phyloP scores from a whole-genome alignment of 495 filamentous ascomycete species.

The Podospora appendiculata region DNA sequence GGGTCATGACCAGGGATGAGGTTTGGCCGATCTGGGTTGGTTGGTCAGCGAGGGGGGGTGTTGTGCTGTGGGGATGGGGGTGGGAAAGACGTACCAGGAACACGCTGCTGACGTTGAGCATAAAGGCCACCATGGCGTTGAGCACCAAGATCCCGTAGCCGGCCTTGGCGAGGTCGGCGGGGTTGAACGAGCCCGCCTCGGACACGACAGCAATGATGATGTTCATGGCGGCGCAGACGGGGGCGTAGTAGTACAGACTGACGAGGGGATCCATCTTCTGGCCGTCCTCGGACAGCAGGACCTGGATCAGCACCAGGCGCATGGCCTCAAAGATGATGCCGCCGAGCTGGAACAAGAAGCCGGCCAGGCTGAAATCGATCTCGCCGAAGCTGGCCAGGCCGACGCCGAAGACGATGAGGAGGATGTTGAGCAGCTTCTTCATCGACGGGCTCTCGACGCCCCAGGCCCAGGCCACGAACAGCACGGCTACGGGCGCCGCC shows the following conservation, averaged over 20 bases:
- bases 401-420: conserved; percentile 67
- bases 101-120: conserved; percentile 69
- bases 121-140: conserved; percentile 69
- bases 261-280: conserved; percentile 77
- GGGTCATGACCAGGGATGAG: conserved; percentile 66
- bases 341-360: conserved; percentile 62
- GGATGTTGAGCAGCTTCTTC: conserved; percentile 56
- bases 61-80: neutral
- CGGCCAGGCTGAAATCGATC: conserved; percentile 60
- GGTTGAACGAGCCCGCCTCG: conserved; percentile 48
- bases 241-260: conserved; percentile 79
- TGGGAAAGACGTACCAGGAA: conserved; percentile 48
- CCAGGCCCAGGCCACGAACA: conserved; percentile 59
- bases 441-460: conserved; percentile 53
- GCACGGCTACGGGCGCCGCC: conserved; percentile 58
- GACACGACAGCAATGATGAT: conserved; percentile 52
- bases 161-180: conserved; percentile 46
- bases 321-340: conserved; percentile 69
- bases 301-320: conserved; percentile 71
- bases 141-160: conserved; percentile 51
- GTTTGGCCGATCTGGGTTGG: conserved; percentile 62
- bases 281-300: conserved; percentile 57
- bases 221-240: conserved; percentile 71
- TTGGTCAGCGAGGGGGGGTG: neutral
- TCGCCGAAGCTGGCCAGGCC: conserved; percentile 68